A percentile compares a stretch with the other conserved stretches of the same genome.
Evolutionary conservation across 352 stramenopile species (phyloP).

Genomic region (Pelagophyceae sp.): DNA sequence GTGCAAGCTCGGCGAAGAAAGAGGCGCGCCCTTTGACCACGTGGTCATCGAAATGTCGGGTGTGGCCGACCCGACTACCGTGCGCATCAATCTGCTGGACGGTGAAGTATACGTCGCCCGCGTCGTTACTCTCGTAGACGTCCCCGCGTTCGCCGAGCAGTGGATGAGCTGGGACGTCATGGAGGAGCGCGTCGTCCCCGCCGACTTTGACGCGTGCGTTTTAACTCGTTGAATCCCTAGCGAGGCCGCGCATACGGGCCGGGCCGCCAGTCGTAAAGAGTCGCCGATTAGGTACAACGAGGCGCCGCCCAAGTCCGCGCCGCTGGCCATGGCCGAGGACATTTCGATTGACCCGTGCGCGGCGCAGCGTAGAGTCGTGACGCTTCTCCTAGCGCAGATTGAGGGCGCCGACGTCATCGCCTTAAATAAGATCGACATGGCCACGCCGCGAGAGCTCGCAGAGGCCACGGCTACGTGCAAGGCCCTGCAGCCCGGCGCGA

Average conservation of each 20-base stretch:
- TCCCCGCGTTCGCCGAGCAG: slow-evolving; percentile 1
- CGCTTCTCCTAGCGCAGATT: neutral
- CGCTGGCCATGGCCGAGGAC: neutral
- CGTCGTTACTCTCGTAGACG: slow-evolving; percentile 2
- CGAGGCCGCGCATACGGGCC: too few species aligned
- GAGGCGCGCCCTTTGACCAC: neutral
- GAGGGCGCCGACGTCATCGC: neutral
- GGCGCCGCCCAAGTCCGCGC: neutral
- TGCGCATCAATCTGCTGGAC: neutral
- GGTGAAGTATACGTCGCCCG: neutral
- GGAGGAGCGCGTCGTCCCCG: neutral
- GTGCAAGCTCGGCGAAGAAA: neutral
- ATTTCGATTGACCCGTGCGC: neutral
- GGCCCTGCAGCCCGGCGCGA: neutral
- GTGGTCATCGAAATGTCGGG: slow-evolving; percentile 9
- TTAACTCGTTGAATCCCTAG: too few species aligned
- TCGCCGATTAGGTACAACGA: too few species aligned
- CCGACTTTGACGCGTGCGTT: neutral
- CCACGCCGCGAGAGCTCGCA: neutral
- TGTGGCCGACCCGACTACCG: neutral
- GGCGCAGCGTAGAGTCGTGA: neutral
- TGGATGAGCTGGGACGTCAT: slow-evolving; percentile 7
- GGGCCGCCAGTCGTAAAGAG: too few species aligned
- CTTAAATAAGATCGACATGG: slow-evolving; percentile 14
- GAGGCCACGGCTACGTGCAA: neutral